These are phyloP conservation scores for Nitzschia inconspicua DNA, from an alignment of 108 stramenopile species.

Conservation along the genomic window DNA sequence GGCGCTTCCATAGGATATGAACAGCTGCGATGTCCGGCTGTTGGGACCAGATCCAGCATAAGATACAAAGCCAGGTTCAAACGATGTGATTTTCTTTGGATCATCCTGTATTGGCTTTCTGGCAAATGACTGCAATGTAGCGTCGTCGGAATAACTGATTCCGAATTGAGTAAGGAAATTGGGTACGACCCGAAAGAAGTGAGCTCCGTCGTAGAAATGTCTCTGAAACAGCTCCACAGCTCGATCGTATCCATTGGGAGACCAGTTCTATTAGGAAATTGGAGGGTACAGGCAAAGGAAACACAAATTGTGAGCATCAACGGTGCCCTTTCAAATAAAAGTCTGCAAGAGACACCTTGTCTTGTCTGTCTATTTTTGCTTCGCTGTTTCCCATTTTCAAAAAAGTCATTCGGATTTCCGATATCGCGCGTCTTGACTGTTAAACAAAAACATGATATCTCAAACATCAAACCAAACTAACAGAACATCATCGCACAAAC, in stretches of 20 bases:
- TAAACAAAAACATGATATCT: background rate
- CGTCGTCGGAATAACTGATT: constrained; percentile 59
- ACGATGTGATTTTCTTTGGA: constrained; percentile 47
- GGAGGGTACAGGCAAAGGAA: background rate
- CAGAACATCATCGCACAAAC: background rate
- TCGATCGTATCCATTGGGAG: constrained; percentile 84
- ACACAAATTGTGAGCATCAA: background rate
- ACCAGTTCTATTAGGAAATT: constrained; percentile 48
- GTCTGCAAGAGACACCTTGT: background rate
- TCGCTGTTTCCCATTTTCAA: background rate
- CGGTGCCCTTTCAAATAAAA: background rate
- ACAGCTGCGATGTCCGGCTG: constrained; percentile 74
- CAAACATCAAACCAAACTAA: background rate
- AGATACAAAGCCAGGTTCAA: constrained; percentile 60
- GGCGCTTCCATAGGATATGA: constrained; percentile 64
- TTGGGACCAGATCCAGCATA: constrained; percentile 66
- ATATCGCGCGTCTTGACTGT: background rate
- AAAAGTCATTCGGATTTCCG: background rate
- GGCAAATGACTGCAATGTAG: constrained; percentile 38
- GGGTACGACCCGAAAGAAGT: constrained; percentile 69
- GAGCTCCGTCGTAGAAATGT: constrained; percentile 73
- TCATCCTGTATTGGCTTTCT: constrained; percentile 41
- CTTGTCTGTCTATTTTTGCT: background rate
- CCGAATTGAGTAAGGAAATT: constrained; percentile 92
- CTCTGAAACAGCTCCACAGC: constrained; percentile 79